Evolutionary conservation across 2,329 filamentous ascomycete species (phyloP).

Genomic region (Ceratocystis diversiconidia): DNA sequence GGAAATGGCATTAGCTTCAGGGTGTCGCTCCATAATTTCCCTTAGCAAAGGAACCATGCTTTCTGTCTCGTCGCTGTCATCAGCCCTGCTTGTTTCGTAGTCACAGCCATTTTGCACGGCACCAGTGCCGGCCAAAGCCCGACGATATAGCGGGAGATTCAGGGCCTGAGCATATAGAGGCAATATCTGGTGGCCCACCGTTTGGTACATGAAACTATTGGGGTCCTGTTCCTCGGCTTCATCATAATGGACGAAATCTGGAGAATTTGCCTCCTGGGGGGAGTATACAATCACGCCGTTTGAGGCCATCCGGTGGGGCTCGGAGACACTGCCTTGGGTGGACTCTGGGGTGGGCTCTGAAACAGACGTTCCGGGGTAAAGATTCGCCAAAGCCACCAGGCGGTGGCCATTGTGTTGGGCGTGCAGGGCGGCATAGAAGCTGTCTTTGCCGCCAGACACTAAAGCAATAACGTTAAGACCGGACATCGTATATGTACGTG

Average conservation of each 20-base stretch:
- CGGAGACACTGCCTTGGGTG: background rate
- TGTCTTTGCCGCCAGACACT: slow-evolving; percentile 94
- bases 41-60: slow-evolving; percentile 64
- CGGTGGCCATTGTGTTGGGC: slow-evolving; percentile 74
- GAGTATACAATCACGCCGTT: slow-evolving; percentile 19
- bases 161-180: slow-evolving; percentile 72
- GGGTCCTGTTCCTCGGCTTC: slow-evolving; percentile 38
- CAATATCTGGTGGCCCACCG: slow-evolving; percentile 76
- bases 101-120: slow-evolving; percentile 58
- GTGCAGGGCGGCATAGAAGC: slow-evolving; percentile 83
- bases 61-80: slow-evolving; percentile 67
- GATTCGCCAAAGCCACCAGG: slow-evolving; percentile 77
- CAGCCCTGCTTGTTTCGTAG: slow-evolving; percentile 37
- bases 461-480: slow-evolving; percentile 71
- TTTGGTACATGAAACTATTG: slow-evolving; percentile 99
- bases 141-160: slow-evolving; percentile 68
- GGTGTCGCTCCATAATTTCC: slow-evolving; percentile 52
- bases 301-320: slow-evolving; percentile 16
- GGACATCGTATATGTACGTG: slow-evolving; percentile 5
- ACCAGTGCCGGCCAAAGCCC: slow-evolving; percentile 51
- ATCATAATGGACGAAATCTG: slow-evolving; percentile 9
- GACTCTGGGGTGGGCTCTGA: background rate
- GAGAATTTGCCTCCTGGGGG: slow-evolving; percentile 14
- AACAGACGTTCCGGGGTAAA: slow-evolving; percentile 43
- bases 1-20: slow-evolving; percentile 70